Conservation (phyloP, 78 protist genomes). For the Emiliania huxleyi region DNA sequence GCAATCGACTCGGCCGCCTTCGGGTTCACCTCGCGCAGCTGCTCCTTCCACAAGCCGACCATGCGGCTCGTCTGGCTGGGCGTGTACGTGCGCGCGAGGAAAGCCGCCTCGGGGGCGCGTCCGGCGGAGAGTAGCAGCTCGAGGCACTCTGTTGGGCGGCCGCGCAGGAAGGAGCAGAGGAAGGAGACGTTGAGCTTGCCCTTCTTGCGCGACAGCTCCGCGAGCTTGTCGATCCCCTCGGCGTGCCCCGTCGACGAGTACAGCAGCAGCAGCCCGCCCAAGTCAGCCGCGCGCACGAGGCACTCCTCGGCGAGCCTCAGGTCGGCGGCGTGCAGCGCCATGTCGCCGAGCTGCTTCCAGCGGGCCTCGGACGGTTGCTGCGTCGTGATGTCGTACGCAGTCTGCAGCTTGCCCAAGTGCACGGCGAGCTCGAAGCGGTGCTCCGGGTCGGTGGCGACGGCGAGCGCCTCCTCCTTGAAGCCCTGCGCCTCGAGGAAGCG, state of each 20-base stretch:
- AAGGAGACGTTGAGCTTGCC: too few relatives aligned
- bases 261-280: slow-evolving; percentile 78
- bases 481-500: slow-evolving; percentile 85
- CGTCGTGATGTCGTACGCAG: slow-evolving; percentile 59
- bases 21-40: neutral
- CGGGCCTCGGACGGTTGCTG: slow-evolving; percentile 9
- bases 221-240: too few relatives aligned
- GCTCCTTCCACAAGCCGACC: slow-evolving; percentile 20
- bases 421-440: slow-evolving; percentile 91
- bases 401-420: slow-evolving; percentile 70
- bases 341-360: slow-evolving; percentile 85
- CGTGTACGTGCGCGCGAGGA: slow-evolving; percentile 88
- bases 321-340: slow-evolving; percentile 63
- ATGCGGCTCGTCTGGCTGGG: slow-evolving; percentile 4
- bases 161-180: too few relatives aligned
- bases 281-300: slow-evolving; percentile 72
- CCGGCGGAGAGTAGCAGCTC: slow-evolving; percentile 61
- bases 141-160: too few relatives aligned
- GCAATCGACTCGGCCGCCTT: slow-evolving; percentile 62
- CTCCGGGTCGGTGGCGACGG: slow-evolving; percentile 82
- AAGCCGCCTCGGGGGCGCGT: slow-evolving; percentile 87
- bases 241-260: too few relatives aligned
- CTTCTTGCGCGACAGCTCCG: too few relatives aligned
- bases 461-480: slow-evolving; percentile 79
- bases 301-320: slow-evolving; percentile 64